Evolutionary conservation across 805 yeast genomes (phyloP).

Genomic region (Kuraishia cidri): DNA sequence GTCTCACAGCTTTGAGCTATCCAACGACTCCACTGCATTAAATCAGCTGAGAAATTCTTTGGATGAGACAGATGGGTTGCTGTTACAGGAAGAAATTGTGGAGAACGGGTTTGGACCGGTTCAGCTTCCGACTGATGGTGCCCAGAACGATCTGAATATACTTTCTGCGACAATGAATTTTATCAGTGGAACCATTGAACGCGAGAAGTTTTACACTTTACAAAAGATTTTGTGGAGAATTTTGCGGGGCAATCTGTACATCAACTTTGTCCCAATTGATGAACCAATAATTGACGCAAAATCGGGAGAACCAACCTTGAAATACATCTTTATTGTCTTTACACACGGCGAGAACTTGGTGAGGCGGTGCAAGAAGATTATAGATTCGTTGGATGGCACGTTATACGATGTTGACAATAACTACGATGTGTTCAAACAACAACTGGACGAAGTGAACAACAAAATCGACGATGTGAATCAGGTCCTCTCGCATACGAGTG

Average conservation of each 20-base stretch:
- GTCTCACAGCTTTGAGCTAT: slow-evolving; percentile 18
- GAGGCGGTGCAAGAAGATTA: slow-evolving; percentile 63
- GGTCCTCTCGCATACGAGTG: slow-evolving; percentile 55
- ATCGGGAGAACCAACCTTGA: slow-evolving; percentile 44
- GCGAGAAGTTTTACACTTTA: slow-evolving; percentile 58
- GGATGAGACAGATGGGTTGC: slow-evolving; percentile 14
- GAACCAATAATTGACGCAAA: slow-evolving; percentile 57
- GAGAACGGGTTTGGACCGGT: slow-evolving; percentile 14
- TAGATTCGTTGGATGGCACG: slow-evolving; percentile 84
- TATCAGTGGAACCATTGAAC: slow-evolving; percentile 73
- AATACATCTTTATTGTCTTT: slow-evolving; percentile 80
- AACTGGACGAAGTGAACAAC: slow-evolving; percentile 39
- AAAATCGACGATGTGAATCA: slow-evolving; percentile 30
- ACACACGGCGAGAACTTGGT: slow-evolving; percentile 80
- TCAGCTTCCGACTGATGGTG: slow-evolving; percentile 4
- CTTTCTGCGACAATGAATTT: slow-evolving; percentile 31
- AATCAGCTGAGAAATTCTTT: slow-evolving; percentile 15
- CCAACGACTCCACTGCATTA: slow-evolving; percentile 13
- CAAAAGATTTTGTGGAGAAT: slow-evolving; percentile 89
- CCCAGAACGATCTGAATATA: slow-evolving; percentile 23
- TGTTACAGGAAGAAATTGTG: slow-evolving; percentile 15
- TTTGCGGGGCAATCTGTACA: slow-evolving; percentile 82
- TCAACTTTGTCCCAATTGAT: slow-evolving; percentile 66
- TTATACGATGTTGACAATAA: slow-evolving; percentile 49
- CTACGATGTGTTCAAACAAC: slow-evolving; percentile 29